A percentile compares a stretch with the other conserved stretches of the same genome.
phyloP scores from a whole-genome alignment of 129 eudicot genomes.

The Daucus carota region DH1_v3.0 NC_030382.2:43937001-43937500 shows the following conservation, averaged over 20 bases:
- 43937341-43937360: slow-evolving; percentile 15
- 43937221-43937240: slow-evolving; percentile 15
- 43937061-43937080: not conserved
- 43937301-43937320: not conserved
- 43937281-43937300: slow-evolving; percentile 2
- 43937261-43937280: slow-evolving; percentile 2
- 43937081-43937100: slow-evolving; percentile 3
- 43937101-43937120: not conserved
- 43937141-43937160: slow-evolving; percentile 32
- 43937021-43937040: not conserved
- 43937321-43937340: slow-evolving; percentile 17
- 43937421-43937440: not conserved
- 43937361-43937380: slow-evolving; percentile 18
- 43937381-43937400: slow-evolving; percentile 1
- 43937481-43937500: too few relatives aligned
- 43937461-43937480: too few relatives aligned
- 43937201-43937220: slow-evolving; percentile 4
- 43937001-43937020: not conserved
- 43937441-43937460: too few relatives aligned
- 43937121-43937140: slow-evolving; percentile 28
- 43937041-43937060: not conserved
- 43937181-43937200: slow-evolving; percentile 1
- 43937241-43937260: slow-evolving; percentile 23
- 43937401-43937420: slow-evolving; percentile 4
- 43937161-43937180: slow-evolving; percentile 16